These are phyloP conservation scores for Scopulariopsis brevicaulis DNA, from an alignment of 2,329 filamentous ascomycete species.

Conservation along the genomic window DNA sequence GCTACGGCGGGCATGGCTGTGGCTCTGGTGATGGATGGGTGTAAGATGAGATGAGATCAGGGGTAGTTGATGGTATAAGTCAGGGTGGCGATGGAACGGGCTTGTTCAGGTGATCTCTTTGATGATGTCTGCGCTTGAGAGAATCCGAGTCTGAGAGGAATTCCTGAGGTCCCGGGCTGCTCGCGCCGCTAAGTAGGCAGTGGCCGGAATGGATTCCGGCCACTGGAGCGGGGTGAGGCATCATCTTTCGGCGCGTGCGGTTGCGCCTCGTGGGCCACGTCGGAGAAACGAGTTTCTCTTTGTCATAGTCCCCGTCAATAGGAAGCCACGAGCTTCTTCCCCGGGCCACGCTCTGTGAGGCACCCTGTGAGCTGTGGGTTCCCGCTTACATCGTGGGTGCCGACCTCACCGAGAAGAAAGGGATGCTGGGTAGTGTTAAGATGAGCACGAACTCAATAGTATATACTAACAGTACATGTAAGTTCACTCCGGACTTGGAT, in stretches of 20 bases:
- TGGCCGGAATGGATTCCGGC: constrained; percentile 38
- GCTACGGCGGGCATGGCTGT: constrained; percentile 6
- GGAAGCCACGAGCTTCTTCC: background rate
- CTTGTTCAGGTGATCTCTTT: background rate
- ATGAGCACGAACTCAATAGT: background rate
- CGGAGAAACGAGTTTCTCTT: background rate
- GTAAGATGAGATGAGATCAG: background rate
- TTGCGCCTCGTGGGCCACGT: background rate
- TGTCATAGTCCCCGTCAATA: background rate
- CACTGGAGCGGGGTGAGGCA: constrained; percentile 17
- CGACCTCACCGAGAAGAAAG: background rate
- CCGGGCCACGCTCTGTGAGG: background rate
- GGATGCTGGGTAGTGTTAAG: background rate
- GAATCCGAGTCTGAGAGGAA: constrained; percentile 4
- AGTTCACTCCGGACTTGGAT: background rate
- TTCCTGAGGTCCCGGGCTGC: constrained; percentile 9
- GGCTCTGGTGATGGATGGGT: background rate
- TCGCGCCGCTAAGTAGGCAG: constrained; percentile 29
- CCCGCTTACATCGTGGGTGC: background rate
- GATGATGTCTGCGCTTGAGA: background rate
- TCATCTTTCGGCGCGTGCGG: background rate
- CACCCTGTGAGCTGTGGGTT: background rate
- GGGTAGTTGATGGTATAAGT: background rate
- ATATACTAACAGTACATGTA: background rate
- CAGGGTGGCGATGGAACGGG: background rate